Conservation (phyloP, 495 filamentous ascomycete species). For the Chaetomium cochliodes region DNA sequence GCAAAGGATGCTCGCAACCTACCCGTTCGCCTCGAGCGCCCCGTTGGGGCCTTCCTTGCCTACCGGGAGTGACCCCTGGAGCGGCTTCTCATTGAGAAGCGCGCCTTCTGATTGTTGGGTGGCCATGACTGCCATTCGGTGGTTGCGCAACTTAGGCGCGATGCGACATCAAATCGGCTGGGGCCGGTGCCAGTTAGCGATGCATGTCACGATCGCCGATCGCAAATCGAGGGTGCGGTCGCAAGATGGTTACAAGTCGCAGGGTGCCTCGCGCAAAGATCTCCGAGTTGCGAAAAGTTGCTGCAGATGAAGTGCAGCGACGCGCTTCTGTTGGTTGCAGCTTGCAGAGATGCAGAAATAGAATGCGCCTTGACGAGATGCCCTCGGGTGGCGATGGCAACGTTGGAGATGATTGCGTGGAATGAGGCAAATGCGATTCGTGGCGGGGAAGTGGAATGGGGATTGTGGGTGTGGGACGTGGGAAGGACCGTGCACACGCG, state of each 20-base stretch:
- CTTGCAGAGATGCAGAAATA: not conserved
- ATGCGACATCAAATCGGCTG: constrained; percentile 38
- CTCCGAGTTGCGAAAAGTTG: not conserved
- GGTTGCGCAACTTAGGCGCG: constrained; percentile 22
- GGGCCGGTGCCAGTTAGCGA: constrained; percentile 15
- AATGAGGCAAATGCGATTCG: constrained; percentile 5
- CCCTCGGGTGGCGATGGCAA: constrained; percentile 20
- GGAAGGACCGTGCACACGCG: constrained; percentile 39
- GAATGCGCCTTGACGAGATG: constrained; percentile 5
- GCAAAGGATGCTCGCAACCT: constrained; percentile 17
- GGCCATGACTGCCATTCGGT: constrained; percentile 57
- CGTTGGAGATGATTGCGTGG: constrained; percentile 18
- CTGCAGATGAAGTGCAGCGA: not conserved
- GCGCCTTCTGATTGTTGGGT: constrained; percentile 48
- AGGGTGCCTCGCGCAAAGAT: not conserved
- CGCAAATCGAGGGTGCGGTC: not conserved
- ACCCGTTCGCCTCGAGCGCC: constrained; percentile 35
- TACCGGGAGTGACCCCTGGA: constrained; percentile 46
- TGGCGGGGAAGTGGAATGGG: constrained; percentile 22
- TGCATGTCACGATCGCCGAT: constrained; percentile 16
- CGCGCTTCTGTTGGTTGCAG: not conserved
- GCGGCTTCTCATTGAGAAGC: constrained; percentile 49
- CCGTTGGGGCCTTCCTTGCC: constrained; percentile 41
- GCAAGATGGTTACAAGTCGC: constrained; percentile 6
- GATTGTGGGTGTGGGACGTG: constrained; percentile 3